Conservation (phyloP, 2,329 filamentous ascomycete species). For the Fusarium xylarioides region DNA sequence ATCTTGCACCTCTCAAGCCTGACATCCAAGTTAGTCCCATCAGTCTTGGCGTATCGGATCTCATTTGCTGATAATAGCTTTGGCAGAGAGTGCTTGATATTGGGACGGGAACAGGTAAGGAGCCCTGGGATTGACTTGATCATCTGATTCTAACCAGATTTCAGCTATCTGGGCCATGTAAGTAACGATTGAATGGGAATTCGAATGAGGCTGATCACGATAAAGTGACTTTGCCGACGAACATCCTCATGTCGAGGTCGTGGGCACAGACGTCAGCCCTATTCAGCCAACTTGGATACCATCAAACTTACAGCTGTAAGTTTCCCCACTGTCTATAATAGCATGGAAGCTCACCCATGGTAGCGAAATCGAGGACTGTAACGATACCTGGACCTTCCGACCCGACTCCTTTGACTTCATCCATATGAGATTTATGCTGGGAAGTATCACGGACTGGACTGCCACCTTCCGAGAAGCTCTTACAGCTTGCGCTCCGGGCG, state of each 20-base stretch:
- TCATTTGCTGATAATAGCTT: background rate
- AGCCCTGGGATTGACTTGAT: accelerated
- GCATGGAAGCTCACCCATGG: accelerated
- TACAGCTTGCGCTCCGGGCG: background rate
- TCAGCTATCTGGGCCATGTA: constrained; percentile 24
- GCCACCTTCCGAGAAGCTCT: background rate
- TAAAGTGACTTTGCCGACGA: constrained; percentile 22
- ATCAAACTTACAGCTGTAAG: constrained; percentile 3
- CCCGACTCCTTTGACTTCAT: constrained; percentile 2
- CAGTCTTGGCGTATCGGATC: accelerated
- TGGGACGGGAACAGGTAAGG: constrained; percentile 10
- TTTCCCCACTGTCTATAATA: accelerated
- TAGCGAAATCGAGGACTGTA: constrained; percentile 16
- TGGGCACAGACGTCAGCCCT: constrained; percentile 21
- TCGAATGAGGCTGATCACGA: accelerated
- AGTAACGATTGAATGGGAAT: accelerated
- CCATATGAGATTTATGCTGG: constrained; percentile 9
- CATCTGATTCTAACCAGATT: accelerated
- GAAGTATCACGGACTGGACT: constrained; percentile 12
- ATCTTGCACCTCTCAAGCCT: background rate
- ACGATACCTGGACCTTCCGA: constrained; percentile 1
- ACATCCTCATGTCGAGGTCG: constrained; percentile 8
- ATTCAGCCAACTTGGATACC: constrained; percentile 20
- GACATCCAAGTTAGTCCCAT: background rate
- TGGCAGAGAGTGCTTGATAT: constrained; percentile 2